Percentiles rank a stretch among this genome's conserved stretches.
phyloP scores from a whole-genome alignment of 2,329 filamentous ascomycete species.

The Aspergillus uvarum region DNA sequence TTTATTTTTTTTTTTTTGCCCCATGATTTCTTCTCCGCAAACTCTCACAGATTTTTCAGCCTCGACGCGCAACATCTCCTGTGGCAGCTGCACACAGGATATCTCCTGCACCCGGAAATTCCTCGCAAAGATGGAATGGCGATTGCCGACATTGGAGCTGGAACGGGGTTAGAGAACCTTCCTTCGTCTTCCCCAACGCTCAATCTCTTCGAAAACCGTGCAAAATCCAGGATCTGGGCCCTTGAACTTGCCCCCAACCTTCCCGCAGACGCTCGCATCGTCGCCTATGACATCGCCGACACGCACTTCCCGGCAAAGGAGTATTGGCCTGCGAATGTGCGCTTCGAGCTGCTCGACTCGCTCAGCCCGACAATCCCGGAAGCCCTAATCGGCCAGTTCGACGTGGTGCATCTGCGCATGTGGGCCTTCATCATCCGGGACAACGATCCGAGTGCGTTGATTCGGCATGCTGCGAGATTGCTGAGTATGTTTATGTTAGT shows the following conservation, averaged over 20 bases:
- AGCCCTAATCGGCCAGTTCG: slow-evolving; percentile 13
- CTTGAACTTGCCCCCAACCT: slow-evolving; percentile 13
- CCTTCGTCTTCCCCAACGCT: too few species aligned
- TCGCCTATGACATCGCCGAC: slow-evolving; percentile 21
- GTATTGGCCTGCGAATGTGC: slow-evolving; percentile 16
- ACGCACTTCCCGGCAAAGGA: slow-evolving; percentile 15
- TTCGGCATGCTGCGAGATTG: slow-evolving; percentile 12
- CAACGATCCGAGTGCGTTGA: slow-evolving; percentile 10
- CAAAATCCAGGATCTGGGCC: slow-evolving; percentile 15
- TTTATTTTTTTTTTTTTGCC: too few species aligned
- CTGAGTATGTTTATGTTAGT: slow-evolving; percentile 5
- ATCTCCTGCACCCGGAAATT: slow-evolving; percentile 17
- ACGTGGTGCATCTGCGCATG: slow-evolving; percentile 23
- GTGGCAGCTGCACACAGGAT: slow-evolving; percentile 16
- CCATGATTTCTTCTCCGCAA: too few species aligned
- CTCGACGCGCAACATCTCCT: slow-evolving; percentile 16
- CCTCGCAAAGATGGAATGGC: slow-evolving; percentile 13
- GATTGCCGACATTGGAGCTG: slow-evolving; percentile 19
- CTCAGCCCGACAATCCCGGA: slow-evolving; percentile 13
- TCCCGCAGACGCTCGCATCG: slow-evolving; percentile 11
- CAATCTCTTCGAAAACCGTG: too few species aligned
- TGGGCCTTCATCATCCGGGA: slow-evolving; percentile 13
- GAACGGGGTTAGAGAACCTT: slow-evolving; percentile 11
- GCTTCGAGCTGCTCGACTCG: slow-evolving; percentile 14
- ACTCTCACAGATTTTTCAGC: too few species aligned